These are phyloP conservation scores for Hirschioporus abietinus DNA, from an alignment of 768 basidiomycete species.

Conservation along the genomic window DNA sequence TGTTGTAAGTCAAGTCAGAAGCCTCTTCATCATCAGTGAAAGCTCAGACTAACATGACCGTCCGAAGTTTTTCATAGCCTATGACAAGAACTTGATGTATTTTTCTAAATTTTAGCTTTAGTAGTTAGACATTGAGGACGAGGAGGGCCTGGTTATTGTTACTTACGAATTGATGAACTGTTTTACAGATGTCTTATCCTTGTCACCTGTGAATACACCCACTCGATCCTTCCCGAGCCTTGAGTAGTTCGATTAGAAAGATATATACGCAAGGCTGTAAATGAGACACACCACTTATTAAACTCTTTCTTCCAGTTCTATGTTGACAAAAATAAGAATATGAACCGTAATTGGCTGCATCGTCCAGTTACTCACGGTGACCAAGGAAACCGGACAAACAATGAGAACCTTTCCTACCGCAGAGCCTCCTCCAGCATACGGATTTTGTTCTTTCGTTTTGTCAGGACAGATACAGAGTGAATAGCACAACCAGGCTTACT, in stretches of 20 bases:
- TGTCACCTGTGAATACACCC: conserved; percentile 55
- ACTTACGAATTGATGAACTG: conserved; percentile 72
- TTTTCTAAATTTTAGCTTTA: conserved; percentile 35
- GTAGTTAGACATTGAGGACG: conserved; percentile 5
- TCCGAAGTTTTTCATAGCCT: conserved; percentile 87
- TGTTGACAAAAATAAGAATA: conserved; percentile 6
- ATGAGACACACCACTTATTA: conserved; percentile 78
- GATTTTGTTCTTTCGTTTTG: conserved; percentile 65
- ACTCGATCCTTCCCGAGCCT: conserved; percentile 55
- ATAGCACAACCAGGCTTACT: conserved; percentile 43
- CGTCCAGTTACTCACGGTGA: conserved; percentile 53
- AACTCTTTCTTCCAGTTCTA: conserved; percentile 97
- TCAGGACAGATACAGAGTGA: background rate
- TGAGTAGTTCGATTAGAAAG: background rate
- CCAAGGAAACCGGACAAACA: conserved; percentile 88
- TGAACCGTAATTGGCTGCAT: conserved; percentile 3
- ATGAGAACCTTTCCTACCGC: conserved; percentile 79
- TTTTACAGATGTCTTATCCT: conserved; percentile 50
- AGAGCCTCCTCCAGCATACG: conserved; percentile 53
- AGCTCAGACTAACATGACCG: conserved; percentile 62
- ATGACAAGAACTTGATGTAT: conserved; percentile 86
- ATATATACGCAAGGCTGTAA: conserved; percentile 18
- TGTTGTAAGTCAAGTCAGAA: conserved; percentile 18
- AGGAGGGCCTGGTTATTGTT: background rate
- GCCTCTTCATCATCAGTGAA: background rate